A percentile compares a stretch with the other conserved stretches of the same genome.
Conservation (phyloP, 177 flowering plant genomes). For the Vitis hybrid region DNA sequence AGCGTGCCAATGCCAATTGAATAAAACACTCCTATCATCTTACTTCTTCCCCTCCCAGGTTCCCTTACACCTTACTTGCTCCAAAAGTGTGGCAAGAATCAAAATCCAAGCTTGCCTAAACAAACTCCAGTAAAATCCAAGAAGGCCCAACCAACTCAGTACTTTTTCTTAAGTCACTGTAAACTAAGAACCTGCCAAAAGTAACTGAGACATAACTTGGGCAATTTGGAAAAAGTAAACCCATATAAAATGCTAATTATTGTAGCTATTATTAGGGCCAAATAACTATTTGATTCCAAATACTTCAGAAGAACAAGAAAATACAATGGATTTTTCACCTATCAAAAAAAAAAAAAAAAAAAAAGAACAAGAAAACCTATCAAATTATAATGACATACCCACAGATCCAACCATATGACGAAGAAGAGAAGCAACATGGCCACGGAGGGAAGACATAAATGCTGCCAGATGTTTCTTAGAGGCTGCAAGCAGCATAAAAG, state of each 20-base stretch:
- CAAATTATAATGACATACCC: conserved; percentile 49
- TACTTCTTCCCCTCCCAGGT: not conserved
- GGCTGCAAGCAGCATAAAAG: conserved; percentile 46
- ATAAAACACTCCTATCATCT: not conserved
- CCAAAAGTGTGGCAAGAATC: too few relatives aligned
- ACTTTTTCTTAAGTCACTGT: not conserved
- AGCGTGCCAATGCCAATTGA: not conserved
- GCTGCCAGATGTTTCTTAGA: conserved; percentile 77
- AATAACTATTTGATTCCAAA: not conserved
- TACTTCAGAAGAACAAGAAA: too few relatives aligned
- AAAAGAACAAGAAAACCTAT: not conserved
- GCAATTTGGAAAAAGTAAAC: not conserved
- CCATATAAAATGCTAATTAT: not conserved
- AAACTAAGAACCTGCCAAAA: not conserved
- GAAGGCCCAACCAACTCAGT: not conserved
- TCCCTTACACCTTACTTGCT: not conserved
- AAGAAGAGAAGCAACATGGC: conserved; percentile 93
- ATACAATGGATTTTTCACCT: not conserved
- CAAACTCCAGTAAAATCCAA: not conserved
- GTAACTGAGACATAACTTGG: not conserved
- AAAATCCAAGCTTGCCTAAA: too few relatives aligned
- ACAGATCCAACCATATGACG: conserved; percentile 92
- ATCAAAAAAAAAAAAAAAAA: not conserved
- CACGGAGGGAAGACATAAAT: conserved; percentile 77
- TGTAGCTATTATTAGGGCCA: not conserved